Percentiles rank a stretch among this genome's conserved stretches.
phyloP scores from a whole-genome alignment of 2,329 filamentous ascomycete species.

The Calonectria hongkongensis region DNA sequence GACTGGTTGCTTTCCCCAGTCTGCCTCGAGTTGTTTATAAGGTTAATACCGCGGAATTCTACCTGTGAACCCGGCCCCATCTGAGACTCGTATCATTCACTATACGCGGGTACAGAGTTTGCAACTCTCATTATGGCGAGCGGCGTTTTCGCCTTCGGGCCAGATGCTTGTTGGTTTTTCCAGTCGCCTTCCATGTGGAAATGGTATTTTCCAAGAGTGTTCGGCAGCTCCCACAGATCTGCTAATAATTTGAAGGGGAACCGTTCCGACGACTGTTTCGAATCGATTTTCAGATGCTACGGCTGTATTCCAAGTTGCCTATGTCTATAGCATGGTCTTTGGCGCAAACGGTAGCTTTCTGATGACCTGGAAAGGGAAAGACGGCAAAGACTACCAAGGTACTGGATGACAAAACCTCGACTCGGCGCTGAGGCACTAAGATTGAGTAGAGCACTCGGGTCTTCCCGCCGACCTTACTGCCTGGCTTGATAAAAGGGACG shows the following conservation, averaged over 20 bases:
- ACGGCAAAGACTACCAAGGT: neutral
- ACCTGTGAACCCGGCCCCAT: neutral
- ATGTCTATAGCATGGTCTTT: neutral
- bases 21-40: conserved; percentile 9
- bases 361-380: conserved; percentile 7
- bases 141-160: neutral
- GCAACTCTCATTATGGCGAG: neutral
- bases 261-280: neutral
- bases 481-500: conserved; percentile 5
- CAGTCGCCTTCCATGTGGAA: conserved; percentile 8
- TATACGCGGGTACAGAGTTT: neutral
- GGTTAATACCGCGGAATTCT: neutral
- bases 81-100: neutral
- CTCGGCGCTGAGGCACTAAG: neutral
- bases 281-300: neutral
- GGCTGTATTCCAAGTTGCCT: neutral
- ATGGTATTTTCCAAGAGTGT: neutral
- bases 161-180: neutral
- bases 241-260: neutral
- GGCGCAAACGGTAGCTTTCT: neutral
- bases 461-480: neutral
- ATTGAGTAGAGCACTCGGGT: neutral
- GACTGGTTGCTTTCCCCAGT: too few relatives aligned
- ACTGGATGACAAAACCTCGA: neutral
- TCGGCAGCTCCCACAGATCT: neutral